These are phyloP conservation scores for Vitis amurensis DNA, from an alignment of 164 flowering plant genomes.

Conservation along the genomic window DNA sequence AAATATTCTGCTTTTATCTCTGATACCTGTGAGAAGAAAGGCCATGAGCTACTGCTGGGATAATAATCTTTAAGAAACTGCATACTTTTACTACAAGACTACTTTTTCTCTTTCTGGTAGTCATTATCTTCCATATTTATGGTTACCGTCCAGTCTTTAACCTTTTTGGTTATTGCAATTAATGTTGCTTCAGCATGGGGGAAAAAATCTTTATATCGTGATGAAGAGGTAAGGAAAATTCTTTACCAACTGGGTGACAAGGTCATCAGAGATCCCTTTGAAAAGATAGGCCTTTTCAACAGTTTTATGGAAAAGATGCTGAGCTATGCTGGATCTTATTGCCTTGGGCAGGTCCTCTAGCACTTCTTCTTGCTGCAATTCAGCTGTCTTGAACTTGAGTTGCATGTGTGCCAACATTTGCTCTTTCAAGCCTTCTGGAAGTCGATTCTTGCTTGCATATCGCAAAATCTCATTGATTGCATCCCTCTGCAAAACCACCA, in stretches of 20 bases:
- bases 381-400: conserved; percentile 80
- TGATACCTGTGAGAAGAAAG: conserved; percentile 54
- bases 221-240: not conserved
- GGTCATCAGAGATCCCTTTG: conserved; percentile 66
- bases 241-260: conserved; percentile 58
- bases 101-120: no score
- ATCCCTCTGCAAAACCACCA: conserved; percentile 55
- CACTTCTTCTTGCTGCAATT: conserved; percentile 78
- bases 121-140: not conserved
- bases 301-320: conserved; percentile 62
- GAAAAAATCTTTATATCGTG: not conserved
- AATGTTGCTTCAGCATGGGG: not conserved
- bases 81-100: not conserved
- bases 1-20: conserved; percentile 91
- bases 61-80: not conserved
- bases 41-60: conserved; percentile 1
- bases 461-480: conserved; percentile 55
- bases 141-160: no score
- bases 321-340: conserved; percentile 74
- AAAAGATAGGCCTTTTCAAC: conserved; percentile 71
- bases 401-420: conserved; percentile 86
- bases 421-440: conserved; percentile 77
- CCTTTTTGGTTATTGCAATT: no score
- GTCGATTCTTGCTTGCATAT: conserved; percentile 75
- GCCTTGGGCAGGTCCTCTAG: conserved; percentile 82